Conservation (phyloP, 148 eudicot genomes). For the Rhododendron ferrugineum region DNA sequence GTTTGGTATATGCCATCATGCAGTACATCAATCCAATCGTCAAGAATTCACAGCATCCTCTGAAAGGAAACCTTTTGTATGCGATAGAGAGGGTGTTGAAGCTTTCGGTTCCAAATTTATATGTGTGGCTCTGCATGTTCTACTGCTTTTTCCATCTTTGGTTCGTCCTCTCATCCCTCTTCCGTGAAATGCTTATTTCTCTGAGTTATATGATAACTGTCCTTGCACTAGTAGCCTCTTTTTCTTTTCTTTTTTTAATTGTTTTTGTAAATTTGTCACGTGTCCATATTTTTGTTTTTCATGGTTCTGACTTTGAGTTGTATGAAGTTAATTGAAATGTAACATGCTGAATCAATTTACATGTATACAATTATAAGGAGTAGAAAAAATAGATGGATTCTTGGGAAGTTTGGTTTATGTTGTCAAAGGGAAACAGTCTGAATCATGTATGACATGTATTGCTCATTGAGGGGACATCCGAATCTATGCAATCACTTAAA, state of each 20-base stretch:
- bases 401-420: neutral
- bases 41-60: conserved; percentile 84
- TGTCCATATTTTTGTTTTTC: neutral
- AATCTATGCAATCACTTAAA: neutral
- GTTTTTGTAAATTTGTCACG: neutral
- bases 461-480: neutral
- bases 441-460: neutral
- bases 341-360: neutral
- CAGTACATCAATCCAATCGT: conserved; percentile 97
- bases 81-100: conserved; percentile 94
- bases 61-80: conserved; percentile 82
- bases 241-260: neutral
- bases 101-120: conserved; percentile 93
- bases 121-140: conserved; percentile 99
- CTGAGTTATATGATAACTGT: neutral
- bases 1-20: conserved; percentile 19
- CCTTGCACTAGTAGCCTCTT: neutral
- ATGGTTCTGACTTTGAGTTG: neutral
- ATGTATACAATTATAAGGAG: neutral
- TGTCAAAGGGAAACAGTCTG: neutral
- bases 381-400: neutral
- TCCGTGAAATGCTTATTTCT: neutral
- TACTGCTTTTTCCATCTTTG: conserved; percentile 96
- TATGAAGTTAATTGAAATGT: neutral
- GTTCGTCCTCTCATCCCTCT: conserved; percentile 38